A percentile compares a stretch with the other conserved stretches of the same genome.
Evolutionary conservation across 495 filamentous ascomycete species (phyloP).

Genomic region (Penicillium longicatenatum): DNA sequence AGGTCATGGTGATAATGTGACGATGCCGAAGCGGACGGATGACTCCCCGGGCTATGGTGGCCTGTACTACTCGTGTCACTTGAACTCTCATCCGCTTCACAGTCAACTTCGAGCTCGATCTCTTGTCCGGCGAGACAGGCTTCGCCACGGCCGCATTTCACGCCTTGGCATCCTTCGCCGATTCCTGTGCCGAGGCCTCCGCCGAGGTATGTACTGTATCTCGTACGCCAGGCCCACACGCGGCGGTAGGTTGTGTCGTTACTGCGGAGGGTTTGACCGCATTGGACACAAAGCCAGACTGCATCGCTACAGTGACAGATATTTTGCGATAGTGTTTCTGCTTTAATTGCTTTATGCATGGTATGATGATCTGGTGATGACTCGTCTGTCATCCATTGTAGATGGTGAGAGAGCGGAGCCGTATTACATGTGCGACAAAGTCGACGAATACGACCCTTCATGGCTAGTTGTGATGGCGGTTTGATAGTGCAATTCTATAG

Average conservation of each 20-base stretch:
- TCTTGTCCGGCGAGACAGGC: constrained; percentile 70
- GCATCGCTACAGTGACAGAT: constrained; percentile 69
- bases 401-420: constrained; percentile 56
- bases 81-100: constrained; percentile 61
- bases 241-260: constrained; percentile 75
- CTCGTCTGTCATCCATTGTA: not conserved
- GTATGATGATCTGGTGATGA: not conserved
- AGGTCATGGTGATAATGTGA: constrained; percentile 16
- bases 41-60: constrained; percentile 15
- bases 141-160: constrained; percentile 74
- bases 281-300: constrained; percentile 80
- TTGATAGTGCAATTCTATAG: constrained; percentile 82
- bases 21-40: not conserved
- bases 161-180: constrained; percentile 83
- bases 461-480: constrained; percentile 59
- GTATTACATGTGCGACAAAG: constrained; percentile 73
- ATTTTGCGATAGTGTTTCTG: constrained; percentile 52
- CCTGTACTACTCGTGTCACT: constrained; percentile 26
- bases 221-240: constrained; percentile 85
- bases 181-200: constrained; percentile 79
- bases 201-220: constrained; percentile 78
- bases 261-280: constrained; percentile 66
- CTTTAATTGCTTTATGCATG: constrained; percentile 2
- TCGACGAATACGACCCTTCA: constrained; percentile 72
- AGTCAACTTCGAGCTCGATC: constrained; percentile 79